Base-by-base conservation (phyloP, 306 rosid genomes). In the Quercus parvula region DNA sequence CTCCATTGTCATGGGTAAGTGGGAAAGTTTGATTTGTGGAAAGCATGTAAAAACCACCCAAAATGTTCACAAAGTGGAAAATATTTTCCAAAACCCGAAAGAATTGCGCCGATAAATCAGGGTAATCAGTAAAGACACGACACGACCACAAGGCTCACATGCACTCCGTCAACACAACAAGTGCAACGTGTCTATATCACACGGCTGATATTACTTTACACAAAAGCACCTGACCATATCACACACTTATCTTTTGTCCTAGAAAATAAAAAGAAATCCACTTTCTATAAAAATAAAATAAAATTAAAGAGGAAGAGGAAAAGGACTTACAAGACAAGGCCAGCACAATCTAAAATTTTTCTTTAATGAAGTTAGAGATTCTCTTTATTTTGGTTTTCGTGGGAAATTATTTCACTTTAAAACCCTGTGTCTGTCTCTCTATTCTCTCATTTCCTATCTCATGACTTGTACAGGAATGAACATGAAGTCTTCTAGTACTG, bases 61-160 rank as follows among this genome's bases (percentile, higher is more conserved):
- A 14, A 33, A 41, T 41, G 8, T 41, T 67, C 51, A 9, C 27
- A 19, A 15, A 17, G 24, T 28, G 22, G 4, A 6, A 20, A 24
- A 15, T 30, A 64, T 10, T 64, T 30, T 66, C 49, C 51, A 44
- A 14, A 6, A 30, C 1, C 8, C 31, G 64, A 55, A 31, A 44
- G 14, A 71, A 83, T 85, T 81, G 71, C 80, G 91, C 87, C 94
- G 89, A 14, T 61, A 71, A 87, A 75, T 83, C 31, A 71, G 92
- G 91, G 22, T 74, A 71, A 78, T 84, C 41, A 44, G 51, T 46
- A 59, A 13, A 25, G 84, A 25, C 74, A 74, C 55, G 84, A 25
- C 74, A 74, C 55, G 19, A 66, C 24, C 17, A 22, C 15, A 4
- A 73, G 61, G 1, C n/a, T 79, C 89, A 84, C 92, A 84, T 83